Percentiles rank a stretch among this genome's conserved stretches.
These are phyloP conservation scores for Chlamydomonas incerta DNA, from an alignment of 139 green algal species.

Conservation along the genomic window DNA sequence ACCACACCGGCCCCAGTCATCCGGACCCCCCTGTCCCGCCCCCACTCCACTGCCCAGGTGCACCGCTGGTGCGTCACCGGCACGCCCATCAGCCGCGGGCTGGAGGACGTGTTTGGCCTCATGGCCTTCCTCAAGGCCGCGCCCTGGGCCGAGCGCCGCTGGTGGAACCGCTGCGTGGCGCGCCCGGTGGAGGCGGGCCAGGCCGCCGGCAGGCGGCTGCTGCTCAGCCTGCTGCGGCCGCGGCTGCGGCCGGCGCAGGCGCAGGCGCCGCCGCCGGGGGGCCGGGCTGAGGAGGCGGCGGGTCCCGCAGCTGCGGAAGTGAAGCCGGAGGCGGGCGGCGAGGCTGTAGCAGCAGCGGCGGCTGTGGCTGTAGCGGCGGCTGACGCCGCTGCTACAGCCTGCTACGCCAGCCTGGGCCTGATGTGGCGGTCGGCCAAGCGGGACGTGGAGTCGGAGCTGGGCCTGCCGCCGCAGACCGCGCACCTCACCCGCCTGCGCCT, in stretches of 20 bases:
- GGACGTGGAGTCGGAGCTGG: constrained; percentile 86
- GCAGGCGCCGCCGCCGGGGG: background rate
- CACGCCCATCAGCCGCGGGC: constrained; percentile 85
- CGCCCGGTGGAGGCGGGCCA: constrained; percentile 63
- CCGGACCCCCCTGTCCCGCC: too few relatives aligned
- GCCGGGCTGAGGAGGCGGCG: too few relatives aligned
- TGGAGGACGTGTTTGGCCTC: constrained; percentile 92
- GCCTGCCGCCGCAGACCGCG: constrained; percentile 75
- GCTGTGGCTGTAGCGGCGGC: constrained; percentile 52
- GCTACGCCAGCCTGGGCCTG: constrained; percentile 58
- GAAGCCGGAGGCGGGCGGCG: too few relatives aligned
- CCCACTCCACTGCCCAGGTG: too few relatives aligned
- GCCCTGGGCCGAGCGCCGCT: constrained; percentile 66
- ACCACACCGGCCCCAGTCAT: too few relatives aligned
- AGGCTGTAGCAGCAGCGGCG: too few relatives aligned
- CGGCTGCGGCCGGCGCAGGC: background rate
- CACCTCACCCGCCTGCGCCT: constrained; percentile 73
- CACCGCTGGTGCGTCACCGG: constrained; percentile 79
- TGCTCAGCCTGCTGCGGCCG: constrained; percentile 29
- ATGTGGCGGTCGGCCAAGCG: constrained; percentile 90
- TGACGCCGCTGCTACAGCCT: background rate
- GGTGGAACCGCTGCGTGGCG: constrained; percentile 75
- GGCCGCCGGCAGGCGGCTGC: constrained; percentile 34
- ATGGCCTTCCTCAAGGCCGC: constrained; percentile 81
- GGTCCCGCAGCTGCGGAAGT: too few relatives aligned